A percentile compares a stretch with the other conserved stretches of the same genome.
Evolutionary conservation across 2,329 filamentous ascomycete genomes (phyloP).

Genomic region (Penicillium sp.): DNA sequence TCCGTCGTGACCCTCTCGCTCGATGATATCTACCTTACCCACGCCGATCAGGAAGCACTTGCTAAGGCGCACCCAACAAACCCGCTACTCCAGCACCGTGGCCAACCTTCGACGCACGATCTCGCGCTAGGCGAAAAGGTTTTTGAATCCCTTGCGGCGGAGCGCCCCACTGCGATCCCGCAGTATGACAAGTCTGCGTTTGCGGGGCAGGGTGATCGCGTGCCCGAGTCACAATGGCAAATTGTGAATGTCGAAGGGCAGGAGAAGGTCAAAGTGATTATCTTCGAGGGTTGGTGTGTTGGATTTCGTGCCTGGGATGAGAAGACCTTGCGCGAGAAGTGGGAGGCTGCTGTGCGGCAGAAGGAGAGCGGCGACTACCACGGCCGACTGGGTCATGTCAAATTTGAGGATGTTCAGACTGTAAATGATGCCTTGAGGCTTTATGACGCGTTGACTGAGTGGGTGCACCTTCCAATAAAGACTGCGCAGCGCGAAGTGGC

Average conservation of each 20-base stretch:
- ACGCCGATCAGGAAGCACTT: slow-evolving; percentile 64
- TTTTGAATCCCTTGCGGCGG: slow-evolving; percentile 57
- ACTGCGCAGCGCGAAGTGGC: background rate
- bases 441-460: slow-evolving; percentile 61
- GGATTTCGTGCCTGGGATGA: slow-evolving; percentile 70
- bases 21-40: slow-evolving; percentile 84
- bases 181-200: slow-evolving; percentile 81
- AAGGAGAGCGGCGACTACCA: slow-evolving; percentile 51
- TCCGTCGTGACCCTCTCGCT: slow-evolving; percentile 73
- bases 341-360: slow-evolving; percentile 47
- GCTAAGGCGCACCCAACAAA: slow-evolving; percentile 67
- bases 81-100: slow-evolving; percentile 73
- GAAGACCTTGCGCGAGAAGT: slow-evolving; percentile 54
- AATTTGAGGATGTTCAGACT: slow-evolving; percentile 55
- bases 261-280: slow-evolving; percentile 58
- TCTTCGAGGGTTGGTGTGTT: slow-evolving; percentile 90
- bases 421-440: slow-evolving; percentile 58
- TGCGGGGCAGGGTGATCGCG: slow-evolving; percentile 72
- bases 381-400: slow-evolving; percentile 54
- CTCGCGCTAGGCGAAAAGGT: slow-evolving; percentile 61
- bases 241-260: slow-evolving; percentile 43
- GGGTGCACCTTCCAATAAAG: slow-evolving; percentile 15
- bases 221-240: slow-evolving; percentile 61
- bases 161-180: slow-evolving; percentile 61
- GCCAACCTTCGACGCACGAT: slow-evolving; percentile 83